Evolutionary conservation across 352 stramenopile genomes (phyloP).

Genomic region (Phytophthora rubi): DNA sequence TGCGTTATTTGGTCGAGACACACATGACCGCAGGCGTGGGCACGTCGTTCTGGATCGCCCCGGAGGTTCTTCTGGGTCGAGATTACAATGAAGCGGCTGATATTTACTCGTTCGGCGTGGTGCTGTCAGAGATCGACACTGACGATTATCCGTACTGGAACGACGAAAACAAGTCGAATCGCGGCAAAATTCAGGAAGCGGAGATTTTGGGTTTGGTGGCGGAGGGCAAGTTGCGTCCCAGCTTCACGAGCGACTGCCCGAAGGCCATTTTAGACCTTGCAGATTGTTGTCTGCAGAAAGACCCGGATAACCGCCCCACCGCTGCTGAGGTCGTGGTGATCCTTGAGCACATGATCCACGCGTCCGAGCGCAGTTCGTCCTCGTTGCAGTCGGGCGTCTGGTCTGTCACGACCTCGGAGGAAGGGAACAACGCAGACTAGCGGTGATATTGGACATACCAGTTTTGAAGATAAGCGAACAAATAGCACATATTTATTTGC

Average conservation of each 20-base stretch:
- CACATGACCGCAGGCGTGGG: conserved; percentile 52
- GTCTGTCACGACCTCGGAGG: conserved; percentile 34
- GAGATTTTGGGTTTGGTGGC: conserved; percentile 46
- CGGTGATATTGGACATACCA: not conserved
- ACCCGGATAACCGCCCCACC: conserved; percentile 40
- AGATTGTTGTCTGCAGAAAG: conserved; percentile 42
- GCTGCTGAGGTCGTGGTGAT: conserved; percentile 46
- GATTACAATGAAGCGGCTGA: conserved; percentile 61
- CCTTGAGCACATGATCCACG: conserved; percentile 41
- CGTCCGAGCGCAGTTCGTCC: conserved; percentile 37
- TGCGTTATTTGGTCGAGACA: conserved; percentile 43
- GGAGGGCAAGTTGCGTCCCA: conserved; percentile 36
- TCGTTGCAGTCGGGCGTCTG: conserved; percentile 31
- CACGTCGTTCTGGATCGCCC: conserved; percentile 54
- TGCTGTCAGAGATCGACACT: conserved; percentile 64
- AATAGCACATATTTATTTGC: conserved; percentile 32
- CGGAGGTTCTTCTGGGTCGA: conserved; percentile 61
- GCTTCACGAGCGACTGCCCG: conserved; percentile 46
- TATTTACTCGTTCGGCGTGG: conserved; percentile 64
- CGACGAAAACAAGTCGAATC: conserved; percentile 36
- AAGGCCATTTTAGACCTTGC: conserved; percentile 49
- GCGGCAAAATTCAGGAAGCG: conserved; percentile 39
- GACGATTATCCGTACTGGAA: conserved; percentile 53
- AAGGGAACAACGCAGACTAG: conserved; percentile 9
- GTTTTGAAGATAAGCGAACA: conserved; percentile 20